A percentile compares a stretch with the other conserved stretches of the same genome.
phyloP scores from a whole-genome alignment of 768 basidiomycete genomes.

The Tylopilus cervinicoccineus region DNA sequence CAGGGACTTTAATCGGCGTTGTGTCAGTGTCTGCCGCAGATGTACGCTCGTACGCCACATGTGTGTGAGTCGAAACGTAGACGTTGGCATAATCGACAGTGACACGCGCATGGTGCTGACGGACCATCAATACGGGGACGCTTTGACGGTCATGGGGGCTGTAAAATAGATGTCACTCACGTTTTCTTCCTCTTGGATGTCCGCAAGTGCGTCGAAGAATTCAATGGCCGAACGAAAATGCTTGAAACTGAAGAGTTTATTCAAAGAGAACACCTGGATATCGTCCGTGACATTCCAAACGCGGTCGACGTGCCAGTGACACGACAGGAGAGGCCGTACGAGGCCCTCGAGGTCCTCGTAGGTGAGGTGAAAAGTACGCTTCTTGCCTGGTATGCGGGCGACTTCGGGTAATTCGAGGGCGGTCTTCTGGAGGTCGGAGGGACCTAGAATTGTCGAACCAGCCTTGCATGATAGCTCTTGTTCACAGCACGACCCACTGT shows the following conservation, averaged over 20 bases:
- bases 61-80: conserved; percentile 25
- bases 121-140: not conserved
- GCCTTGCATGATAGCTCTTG: not conserved
- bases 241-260: conserved; percentile 29
- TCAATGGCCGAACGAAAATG: conserved; percentile 21
- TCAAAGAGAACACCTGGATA: conserved; percentile 18
- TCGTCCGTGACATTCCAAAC: conserved; percentile 6
- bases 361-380: conserved; percentile 34
- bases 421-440: conserved; percentile 14
- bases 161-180: conserved; percentile 18
- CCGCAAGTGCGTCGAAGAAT: conserved; percentile 27
- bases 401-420: conserved; percentile 20
- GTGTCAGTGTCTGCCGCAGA: conserved; percentile 7
- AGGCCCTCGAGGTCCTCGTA: conserved; percentile 31
- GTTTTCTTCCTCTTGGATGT: conserved; percentile 29
- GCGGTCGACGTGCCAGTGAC: conserved; percentile 25
- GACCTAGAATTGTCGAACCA: conserved; percentile 10
- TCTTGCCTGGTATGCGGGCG: conserved; percentile 26
- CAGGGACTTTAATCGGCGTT: conserved; percentile 26
- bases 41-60: conserved; percentile 19
- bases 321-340: conserved; percentile 36
- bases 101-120: conserved; percentile 32
- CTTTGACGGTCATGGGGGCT: not conserved
- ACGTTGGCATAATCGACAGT: conserved; percentile 23
- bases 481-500: conserved; percentile 11